Base-by-base conservation (phyloP, 495 filamentous ascomycete species). In the Astrothelium macrocarpum region DNA sequence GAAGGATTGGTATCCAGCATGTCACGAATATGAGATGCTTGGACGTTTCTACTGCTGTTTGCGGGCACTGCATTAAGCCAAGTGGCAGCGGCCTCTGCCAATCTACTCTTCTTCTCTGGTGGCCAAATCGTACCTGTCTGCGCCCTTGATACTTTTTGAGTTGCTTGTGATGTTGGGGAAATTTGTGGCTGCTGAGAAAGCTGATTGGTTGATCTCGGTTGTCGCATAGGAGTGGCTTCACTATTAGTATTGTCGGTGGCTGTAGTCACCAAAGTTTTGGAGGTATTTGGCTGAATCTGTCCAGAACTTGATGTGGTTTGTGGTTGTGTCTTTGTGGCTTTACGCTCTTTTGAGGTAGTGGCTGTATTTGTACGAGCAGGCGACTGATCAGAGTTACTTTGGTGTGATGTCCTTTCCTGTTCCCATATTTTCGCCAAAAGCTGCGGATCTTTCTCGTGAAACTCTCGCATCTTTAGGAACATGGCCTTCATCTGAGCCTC, bases 1-100 rank as follows among this genome's bases (percentile, higher is more conserved):
- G 73, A 77, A 0, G 80, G 80, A 69, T 82, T 81, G 23, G 61
- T 62, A 45, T 81, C 71, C 23, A 84, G 65, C 29, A 83, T 70
- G 9, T 60, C 61, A 45, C 71, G 68, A 0, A 83, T 71, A 25
- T 74, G 61, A 3, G 75, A 67, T n/a, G 71, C 18, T 20, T 18
- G 34, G 12, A 73, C 34, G 2, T 39, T 64, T 14, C 62, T 70
- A 23, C 59, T 59, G 10, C 56, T 61, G 61, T 78, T 78, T 42
- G 70, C 66, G 1, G 65, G 68, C 3, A 68, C 60, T 3, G 26
- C 31, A 32, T 73, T 69, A 16, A 78, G 59, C 64, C 69, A 75
- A 23, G 42, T 61, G 7, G 69, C 43, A 11, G 73, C 70, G 0
- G 72, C 68, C n/a, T 60, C 62, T 20, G 73, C 72, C 1, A 78